Evolutionary conservation across 805 yeast species (phyloP).

Genomic region (Metschnikowia amazonensis): DNA sequence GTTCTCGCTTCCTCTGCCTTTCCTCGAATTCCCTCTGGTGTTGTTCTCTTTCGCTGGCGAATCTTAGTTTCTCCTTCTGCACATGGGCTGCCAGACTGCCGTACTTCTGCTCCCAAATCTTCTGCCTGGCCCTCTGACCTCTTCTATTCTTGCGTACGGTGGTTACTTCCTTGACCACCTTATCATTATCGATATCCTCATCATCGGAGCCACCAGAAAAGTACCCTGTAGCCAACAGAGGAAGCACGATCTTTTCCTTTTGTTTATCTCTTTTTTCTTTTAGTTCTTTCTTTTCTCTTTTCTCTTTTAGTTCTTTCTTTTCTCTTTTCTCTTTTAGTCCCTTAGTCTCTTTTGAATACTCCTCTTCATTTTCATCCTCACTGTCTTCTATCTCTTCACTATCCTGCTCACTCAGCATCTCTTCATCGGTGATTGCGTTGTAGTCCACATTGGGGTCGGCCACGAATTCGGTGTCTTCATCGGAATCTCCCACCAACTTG

Average conservation of each 20-base stretch:
- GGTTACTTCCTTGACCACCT: conserved; percentile 50
- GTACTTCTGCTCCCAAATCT: conserved; percentile 91
- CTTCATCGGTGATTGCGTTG: conserved; percentile 62
- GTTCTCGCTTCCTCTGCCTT: conserved; percentile 64
- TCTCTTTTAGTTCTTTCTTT: too few relatives aligned
- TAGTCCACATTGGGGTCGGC: conserved; percentile 42
- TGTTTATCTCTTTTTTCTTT: conserved; percentile 15
- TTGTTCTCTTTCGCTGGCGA: conserved; percentile 52
- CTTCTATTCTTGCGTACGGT: conserved; percentile 78
- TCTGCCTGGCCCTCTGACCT: conserved; percentile 96
- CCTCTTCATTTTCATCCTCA: too few relatives aligned
- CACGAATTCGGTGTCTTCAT: conserved; percentile 34
- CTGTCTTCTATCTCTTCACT: not conserved
- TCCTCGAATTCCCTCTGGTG: conserved; percentile 67
- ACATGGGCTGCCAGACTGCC: conserved; percentile 85
- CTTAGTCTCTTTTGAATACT: conserved; percentile 15
- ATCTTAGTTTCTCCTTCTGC: conserved; percentile 55
- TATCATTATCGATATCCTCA: conserved; percentile 44
- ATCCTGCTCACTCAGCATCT: not conserved
- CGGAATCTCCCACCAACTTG: conserved; percentile 41
- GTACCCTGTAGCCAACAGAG: conserved; percentile 76
- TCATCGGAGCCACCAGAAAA: conserved; percentile 79
- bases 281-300: too few relatives aligned
- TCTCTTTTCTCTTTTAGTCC: not conserved
- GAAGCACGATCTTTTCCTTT: conserved; percentile 42